Evolutionary conservation across 768 basidiomycete species (phyloP).

Genomic region (Chalciporus pseudorubinellus): DNA sequence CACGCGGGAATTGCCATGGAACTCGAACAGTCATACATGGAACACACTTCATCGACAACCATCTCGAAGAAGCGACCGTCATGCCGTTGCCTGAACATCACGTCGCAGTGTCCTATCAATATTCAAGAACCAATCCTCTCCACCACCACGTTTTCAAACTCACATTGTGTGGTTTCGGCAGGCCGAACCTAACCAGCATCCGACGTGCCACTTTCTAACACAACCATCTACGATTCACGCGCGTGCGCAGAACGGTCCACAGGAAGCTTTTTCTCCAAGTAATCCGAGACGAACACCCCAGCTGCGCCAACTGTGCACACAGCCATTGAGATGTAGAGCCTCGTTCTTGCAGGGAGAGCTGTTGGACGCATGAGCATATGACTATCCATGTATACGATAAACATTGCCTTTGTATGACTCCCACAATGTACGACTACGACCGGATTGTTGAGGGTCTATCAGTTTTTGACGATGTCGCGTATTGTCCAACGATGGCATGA

Average conservation of each 20-base stretch:
- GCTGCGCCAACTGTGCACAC: constrained; percentile 45
- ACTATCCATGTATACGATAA: constrained; percentile 1
- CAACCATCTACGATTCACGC: neutral
- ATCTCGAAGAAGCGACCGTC: constrained; percentile 17
- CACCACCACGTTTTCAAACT: neutral
- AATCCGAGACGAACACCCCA: constrained; percentile 50
- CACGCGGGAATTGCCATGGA: constrained; percentile 27
- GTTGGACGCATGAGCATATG: constrained; percentile 13
- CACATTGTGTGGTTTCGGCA: constrained; percentile 5
- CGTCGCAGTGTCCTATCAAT: neutral
- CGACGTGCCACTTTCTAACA: constrained; percentile 4
- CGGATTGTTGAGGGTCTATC: constrained; percentile 5
- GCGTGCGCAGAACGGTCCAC: neutral
- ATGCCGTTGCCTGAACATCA: constrained; percentile 1
- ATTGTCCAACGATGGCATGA: constrained; percentile 18
- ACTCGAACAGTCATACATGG: constrained; percentile 12
- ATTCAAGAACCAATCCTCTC: neutral
- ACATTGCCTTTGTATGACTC: constrained; percentile 43
- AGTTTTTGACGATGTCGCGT: constrained; percentile 1
- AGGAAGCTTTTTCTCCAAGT: constrained; percentile 45
- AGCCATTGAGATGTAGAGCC: constrained; percentile 49
- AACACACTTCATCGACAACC: constrained; percentile 20
- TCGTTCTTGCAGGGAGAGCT: constrained; percentile 56
- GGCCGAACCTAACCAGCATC: constrained; percentile 5
- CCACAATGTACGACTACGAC: constrained; percentile 33